Base-by-base conservation (phyloP, 352 stramenopile species). In the Phytophthora parvispora region DNA sequence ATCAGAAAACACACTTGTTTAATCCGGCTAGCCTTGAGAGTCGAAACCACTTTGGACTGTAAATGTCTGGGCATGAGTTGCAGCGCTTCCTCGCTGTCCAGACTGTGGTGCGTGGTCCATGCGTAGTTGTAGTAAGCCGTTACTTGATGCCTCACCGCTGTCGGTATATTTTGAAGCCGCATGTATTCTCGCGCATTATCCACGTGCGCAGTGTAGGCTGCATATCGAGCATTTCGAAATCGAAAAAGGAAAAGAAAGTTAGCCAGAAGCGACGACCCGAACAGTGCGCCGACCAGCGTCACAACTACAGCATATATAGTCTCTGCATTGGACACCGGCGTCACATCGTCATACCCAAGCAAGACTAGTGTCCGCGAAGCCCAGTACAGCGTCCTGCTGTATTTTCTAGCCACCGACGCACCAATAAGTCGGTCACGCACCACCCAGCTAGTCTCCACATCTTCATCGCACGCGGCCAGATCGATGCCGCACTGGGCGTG, bases 171-270 rank as follows among this genome's bases (percentile, higher is more conserved):
- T 60, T 91, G 74, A 1, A 78, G 87, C n/a, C 85, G 84, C 87
- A 94, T 92, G 59, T 91, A 91, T 56, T 90, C 83, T 5, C 81
- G 71, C 6, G 83, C 80, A n/a, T 93, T 93, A 57, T 93, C 84
- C 8, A 94, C 83, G 47, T 94, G 83, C 0, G 83, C 67, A 4
- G 81, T 69, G 43, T 91, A 91, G 13, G 78, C 76, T 3, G 78
- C 84, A 25, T 87, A 75, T 0, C 82, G 63, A 8, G 76, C 74
- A 43, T 90, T 90, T 24, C 82, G 78, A 59, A 90, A 74, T 5
- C 86, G 86, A 29, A 93, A 92, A 48, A 92, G 88, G 63, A 93
- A 93, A 7, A 91, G 71, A 53, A 90, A 92, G 3, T 75, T 90
- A 15, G 86, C 85, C 16, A 94, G 63, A 22, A 93, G 29, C 2